Conservation (phyloP, 495 filamentous ascomycete genomes). For the Melanomma pulvis-pyrius region DNA sequence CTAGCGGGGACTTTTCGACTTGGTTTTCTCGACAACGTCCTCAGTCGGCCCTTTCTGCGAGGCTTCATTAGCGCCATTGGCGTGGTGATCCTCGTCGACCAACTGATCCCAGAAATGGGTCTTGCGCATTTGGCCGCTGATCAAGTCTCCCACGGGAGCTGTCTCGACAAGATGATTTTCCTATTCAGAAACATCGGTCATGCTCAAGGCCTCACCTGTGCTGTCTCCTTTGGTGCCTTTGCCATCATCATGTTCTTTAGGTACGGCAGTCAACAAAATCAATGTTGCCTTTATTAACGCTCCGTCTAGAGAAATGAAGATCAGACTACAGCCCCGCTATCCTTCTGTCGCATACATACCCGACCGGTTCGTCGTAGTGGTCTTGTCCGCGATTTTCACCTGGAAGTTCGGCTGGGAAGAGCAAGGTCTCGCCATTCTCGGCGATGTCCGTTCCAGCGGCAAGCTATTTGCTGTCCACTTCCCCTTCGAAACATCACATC, state of each 20-base stretch:
- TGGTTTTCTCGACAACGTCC: conserved; percentile 93
- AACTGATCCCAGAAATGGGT: conserved; percentile 88
- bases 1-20: conserved; percentile 79
- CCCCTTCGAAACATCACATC: conserved; percentile 74
- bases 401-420: conserved; percentile 80
- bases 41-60: conserved; percentile 87
- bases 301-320: conserved; percentile 69
- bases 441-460: conserved; percentile 72
- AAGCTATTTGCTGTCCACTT: conserved; percentile 77
- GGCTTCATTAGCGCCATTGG: conserved; percentile 98
- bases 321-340: conserved; percentile 75
- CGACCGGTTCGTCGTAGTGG: conserved; percentile 88
- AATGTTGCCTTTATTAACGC: not conserved
- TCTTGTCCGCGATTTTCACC: conserved; percentile 79
- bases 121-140: conserved; percentile 64
- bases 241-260: conserved; percentile 83
- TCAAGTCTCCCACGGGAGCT: conserved; percentile 76
- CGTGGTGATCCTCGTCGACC: conserved; percentile 92
- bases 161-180: conserved; percentile 81
- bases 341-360: conserved; percentile 86
- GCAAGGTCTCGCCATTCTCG: conserved; percentile 79
- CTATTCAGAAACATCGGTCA: conserved; percentile 65
- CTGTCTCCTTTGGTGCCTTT: conserved; percentile 79
- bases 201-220: conserved; percentile 71
- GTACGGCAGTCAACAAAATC: conserved; percentile 43